Evolutionary conservation across 352 stramenopile species (phyloP).

Genomic region (Pythium dissimile): DNA sequence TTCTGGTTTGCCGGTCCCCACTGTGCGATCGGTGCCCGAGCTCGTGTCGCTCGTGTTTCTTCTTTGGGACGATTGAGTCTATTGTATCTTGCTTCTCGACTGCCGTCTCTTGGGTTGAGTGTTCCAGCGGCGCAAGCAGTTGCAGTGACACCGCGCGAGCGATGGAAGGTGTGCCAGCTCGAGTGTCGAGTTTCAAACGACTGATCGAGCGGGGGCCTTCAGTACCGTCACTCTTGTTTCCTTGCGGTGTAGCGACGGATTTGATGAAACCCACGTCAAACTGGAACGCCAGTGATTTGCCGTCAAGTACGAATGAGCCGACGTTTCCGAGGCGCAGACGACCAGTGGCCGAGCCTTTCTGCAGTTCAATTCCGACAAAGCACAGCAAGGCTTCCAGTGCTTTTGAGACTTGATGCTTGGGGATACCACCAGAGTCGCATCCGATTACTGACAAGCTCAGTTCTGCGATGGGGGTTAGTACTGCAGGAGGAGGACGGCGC

Average conservation of each 20-base stretch:
- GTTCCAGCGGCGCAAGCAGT: neutral
- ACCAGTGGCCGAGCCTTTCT: conserved; percentile 21
- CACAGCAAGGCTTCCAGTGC: conserved; percentile 39
- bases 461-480: conserved; percentile 36
- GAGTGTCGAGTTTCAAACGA: too few relatives aligned
- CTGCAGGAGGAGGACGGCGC: conserved; percentile 39
- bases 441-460: conserved; percentile 48
- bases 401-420: conserved; percentile 38
- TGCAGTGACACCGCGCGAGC: conserved; percentile 7
- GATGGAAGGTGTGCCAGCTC: neutral
- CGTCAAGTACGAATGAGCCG: conserved; percentile 42
- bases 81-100: too few relatives aligned
- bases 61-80: neutral
- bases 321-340: conserved; percentile 30
- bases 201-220: too few relatives aligned
- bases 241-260: neutral
- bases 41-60: too few relatives aligned
- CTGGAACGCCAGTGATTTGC: conserved; percentile 36
- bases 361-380: conserved; percentile 42
- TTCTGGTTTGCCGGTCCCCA: too few relatives aligned
- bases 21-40: too few relatives aligned
- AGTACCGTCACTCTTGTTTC: neutral
- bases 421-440: conserved; percentile 30
- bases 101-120: neutral
- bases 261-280: conserved; percentile 41